Evolutionary conservation across 2,329 filamentous ascomycete species (phyloP), one percentile per base, ranked within the genome.

Genomic region (Claviceps pusilla): DNA sequence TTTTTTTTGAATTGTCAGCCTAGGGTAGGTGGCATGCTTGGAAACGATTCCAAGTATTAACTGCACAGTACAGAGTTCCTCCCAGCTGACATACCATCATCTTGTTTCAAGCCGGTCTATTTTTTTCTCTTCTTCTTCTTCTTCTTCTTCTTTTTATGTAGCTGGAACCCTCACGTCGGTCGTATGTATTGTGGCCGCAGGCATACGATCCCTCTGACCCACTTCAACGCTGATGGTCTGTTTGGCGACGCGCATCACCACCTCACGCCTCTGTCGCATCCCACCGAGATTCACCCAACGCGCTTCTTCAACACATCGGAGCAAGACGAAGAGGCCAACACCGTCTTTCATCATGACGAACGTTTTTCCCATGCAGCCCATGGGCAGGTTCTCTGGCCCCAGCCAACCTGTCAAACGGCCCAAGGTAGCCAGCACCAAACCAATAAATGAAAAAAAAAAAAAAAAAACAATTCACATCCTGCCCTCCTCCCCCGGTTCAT

Each of bases 331-430:
- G 19, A 43, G 24, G n/a, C 48, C 31, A 16, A 6, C 19, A 24
- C 33, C 3, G 11, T 19, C 39, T 12, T 33, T 33, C 7, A 51
- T 16, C 47, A 68, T 68, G 66, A 51, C 65, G 9, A 56, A 64
- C n/a, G 60, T 56, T 48, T 89, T 89, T 65, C 68, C 80, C 29
- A 79, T 89, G 57, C 79, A 86, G 60, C 86, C 86, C n/a, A 71
- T 86, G 53, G 73, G 76, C 55, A 80, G 83, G 50, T 91, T 91
- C 65, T 71, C 72, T 45, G 83, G 84, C 55, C 73, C 75, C 50
- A 84, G 81, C 63, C 80, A 86, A 57, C 76, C 84, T 3, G 84
- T 94, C 57, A 83, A 84, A 64, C 76, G 87, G 59, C 88, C 88
- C 24, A 87, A 79, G 72, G 86, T 86, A 54, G 52, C 47, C 33